A percentile compares a stretch with the other conserved stretches of the same genome.
Evolutionary conservation across 768 basidiomycete species (phyloP).

Genomic region (Tulasnella sp.): DNA sequence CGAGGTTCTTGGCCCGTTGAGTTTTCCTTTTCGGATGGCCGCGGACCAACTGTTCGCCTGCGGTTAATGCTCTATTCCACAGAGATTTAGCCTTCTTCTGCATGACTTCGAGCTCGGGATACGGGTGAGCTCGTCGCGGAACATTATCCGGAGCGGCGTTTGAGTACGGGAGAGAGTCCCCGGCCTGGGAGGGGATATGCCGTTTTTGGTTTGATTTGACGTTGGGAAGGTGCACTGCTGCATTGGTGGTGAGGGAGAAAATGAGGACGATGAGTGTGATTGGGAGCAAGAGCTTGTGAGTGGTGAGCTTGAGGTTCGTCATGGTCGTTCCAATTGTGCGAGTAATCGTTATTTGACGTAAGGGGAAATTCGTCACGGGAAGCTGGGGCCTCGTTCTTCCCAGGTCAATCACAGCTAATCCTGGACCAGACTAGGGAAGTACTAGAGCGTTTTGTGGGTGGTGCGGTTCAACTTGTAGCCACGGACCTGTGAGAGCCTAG

Average conservation of each 20-base stretch:
- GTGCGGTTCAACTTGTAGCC: background rate
- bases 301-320: conserved; percentile 5
- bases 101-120: background rate
- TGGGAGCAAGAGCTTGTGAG: background rate
- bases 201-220: background rate
- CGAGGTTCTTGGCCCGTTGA: conserved; percentile 20
- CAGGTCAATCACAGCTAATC: background rate
- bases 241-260: conserved; percentile 4
- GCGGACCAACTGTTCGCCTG: background rate
- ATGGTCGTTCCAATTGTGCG: background rate
- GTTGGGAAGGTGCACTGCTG: conserved; percentile 15
- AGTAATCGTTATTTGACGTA: background rate
- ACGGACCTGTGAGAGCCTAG: background rate
- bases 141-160: background rate
- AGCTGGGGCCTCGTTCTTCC: background rate
- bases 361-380: background rate
- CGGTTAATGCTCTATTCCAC: background rate
- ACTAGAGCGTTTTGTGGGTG: background rate
- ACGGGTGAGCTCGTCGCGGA: background rate
- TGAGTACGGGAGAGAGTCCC: background rate
- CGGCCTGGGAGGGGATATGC: background rate
- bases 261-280: conserved; percentile 11
- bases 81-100: conserved; percentile 16
- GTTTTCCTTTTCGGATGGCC: background rate
- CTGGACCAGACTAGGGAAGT: background rate